A percentile compares a stretch with the other conserved stretches of the same genome.
phyloP scores from a whole-genome alignment of 2,329 filamentous ascomycete genomes.

The Pestalotiopsis fici region DNA sequence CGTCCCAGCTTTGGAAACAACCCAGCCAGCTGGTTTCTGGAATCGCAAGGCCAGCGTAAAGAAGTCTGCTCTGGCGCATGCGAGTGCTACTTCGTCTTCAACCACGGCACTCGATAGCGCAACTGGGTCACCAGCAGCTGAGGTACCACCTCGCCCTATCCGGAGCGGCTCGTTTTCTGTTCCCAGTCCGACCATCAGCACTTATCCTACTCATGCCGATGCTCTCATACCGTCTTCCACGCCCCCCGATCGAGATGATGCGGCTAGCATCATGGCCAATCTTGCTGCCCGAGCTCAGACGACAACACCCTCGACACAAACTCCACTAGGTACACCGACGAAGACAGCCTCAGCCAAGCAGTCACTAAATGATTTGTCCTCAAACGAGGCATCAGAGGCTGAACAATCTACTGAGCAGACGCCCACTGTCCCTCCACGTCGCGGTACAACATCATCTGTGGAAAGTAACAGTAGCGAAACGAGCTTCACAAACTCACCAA shows the following conservation, averaged over 20 bases:
- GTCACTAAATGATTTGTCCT: conserved; percentile 12
- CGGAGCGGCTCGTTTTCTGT: conserved; percentile 65
- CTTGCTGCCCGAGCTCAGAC: conserved; percentile 47
- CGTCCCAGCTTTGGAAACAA: conserved; percentile 43
- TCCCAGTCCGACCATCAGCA: conserved; percentile 66
- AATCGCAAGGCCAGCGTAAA: conserved; percentile 47
- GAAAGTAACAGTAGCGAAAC: conserved; percentile 23
- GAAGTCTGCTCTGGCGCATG: conserved; percentile 30
- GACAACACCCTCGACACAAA: conserved; percentile 21
- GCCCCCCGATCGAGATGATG: conserved; percentile 58
- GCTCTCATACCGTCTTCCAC: conserved; percentile 58
- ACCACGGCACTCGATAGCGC: conserved; percentile 52
- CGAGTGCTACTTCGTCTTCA: conserved; percentile 36
- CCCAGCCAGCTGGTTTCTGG: conserved; percentile 45
- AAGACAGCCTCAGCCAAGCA: conserved; percentile 19
- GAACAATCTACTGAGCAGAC: conserved; percentile 18
- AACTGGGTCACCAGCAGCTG: conserved; percentile 33
- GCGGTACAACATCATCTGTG: conserved; percentile 29
- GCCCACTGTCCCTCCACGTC: conserved; percentile 22
- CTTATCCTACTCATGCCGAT: conserved; percentile 68
- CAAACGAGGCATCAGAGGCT: conserved; percentile 21
- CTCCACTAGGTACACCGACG: conserved; percentile 25
- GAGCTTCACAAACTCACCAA: conserved; percentile 18
- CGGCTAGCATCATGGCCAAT: conserved; percentile 62
- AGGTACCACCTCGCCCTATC: conserved; percentile 54